Evolutionary conservation across 306 rosid genomes (phyloP).

Genomic region (Quercus agrifolia): DNA sequence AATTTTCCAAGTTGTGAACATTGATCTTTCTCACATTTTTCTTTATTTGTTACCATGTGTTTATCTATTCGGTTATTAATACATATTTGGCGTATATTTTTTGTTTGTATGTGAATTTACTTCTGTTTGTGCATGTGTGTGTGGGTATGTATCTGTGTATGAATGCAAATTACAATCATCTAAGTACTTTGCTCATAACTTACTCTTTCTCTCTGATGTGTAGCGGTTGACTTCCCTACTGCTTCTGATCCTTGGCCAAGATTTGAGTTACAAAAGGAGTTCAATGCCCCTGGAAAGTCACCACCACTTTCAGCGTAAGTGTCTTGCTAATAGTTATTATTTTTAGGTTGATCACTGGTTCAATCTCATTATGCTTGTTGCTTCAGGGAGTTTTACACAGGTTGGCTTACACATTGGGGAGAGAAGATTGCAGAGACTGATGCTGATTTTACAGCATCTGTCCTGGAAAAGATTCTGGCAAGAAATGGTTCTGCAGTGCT

Average conservation of each 20-base stretch:
- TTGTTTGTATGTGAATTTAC: neutral
- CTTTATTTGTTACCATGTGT: neutral
- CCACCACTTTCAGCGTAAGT: constrained; percentile 90
- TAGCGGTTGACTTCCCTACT: constrained; percentile 89
- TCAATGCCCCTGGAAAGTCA: constrained; percentile 87
- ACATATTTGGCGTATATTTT: neutral
- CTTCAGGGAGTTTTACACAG: constrained; percentile 91
- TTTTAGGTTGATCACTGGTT: constrained; percentile 18
- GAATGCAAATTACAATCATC: constrained; percentile 4
- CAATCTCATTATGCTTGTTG: constrained; percentile 32
- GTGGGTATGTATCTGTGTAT: neutral
- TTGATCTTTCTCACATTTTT: constrained; percentile 1
- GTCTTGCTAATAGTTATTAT: constrained; percentile 22
- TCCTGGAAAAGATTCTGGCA: constrained; percentile 65
- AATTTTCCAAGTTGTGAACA: neutral
- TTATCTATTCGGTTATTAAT: neutral
- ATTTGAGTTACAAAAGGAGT: constrained; percentile 85
- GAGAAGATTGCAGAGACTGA: constrained; percentile 64
- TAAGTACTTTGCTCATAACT: constrained; percentile 11
- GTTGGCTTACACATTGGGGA: constrained; percentile 99
- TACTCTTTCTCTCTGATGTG: constrained; percentile 24
- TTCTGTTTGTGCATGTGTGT: neutral
- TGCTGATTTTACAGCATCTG: constrained; percentile 71
- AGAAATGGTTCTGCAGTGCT: constrained; percentile 86
- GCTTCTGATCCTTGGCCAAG: constrained; percentile 88